Percentiles rank a stretch among this genome's conserved stretches.
Evolutionary conservation across 495 filamentous ascomycete species (phyloP).

Genomic region (Acidiella bohemica): DNA sequence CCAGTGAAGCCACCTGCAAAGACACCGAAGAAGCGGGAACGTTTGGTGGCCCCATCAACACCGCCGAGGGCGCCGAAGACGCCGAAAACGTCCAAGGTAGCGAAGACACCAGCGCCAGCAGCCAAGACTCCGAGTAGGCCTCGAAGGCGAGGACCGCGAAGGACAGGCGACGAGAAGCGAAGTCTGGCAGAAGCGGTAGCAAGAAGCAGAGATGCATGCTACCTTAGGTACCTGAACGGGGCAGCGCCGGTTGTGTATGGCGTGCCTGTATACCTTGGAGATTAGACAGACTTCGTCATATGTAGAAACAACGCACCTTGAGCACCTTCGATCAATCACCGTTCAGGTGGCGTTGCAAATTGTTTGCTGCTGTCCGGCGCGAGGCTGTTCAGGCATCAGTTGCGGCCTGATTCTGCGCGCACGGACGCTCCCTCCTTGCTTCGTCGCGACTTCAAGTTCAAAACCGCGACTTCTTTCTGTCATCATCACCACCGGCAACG

Average conservation of each 20-base stretch:
- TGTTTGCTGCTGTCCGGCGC: too few relatives aligned
- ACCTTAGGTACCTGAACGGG: slow-evolving; percentile 80
- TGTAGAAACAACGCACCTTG: too few relatives aligned
- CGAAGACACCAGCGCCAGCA: slow-evolving; percentile 9
- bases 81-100: slow-evolving; percentile 9
- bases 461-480: too few relatives aligned
- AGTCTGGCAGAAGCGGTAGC: slow-evolving; percentile 69
- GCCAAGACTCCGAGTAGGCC: slow-evolving; percentile 16
- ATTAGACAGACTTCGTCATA: neutral
- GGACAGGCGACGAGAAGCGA: slow-evolving; percentile 4
- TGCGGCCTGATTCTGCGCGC: too few relatives aligned
- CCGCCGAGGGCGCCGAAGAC: slow-evolving; percentile 12
- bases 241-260: slow-evolving; percentile 91
- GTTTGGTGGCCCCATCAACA: slow-evolving; percentile 8
- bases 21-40: slow-evolving; percentile 16
- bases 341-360: too few relatives aligned
- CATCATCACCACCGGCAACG: too few relatives aligned
- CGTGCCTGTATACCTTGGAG: slow-evolving; percentile 67
- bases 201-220: slow-evolving; percentile 56
- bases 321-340: too few relatives aligned
- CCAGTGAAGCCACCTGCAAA: slow-evolving; percentile 16
- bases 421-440: too few relatives aligned
- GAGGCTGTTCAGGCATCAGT: too few relatives aligned
- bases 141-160: slow-evolving; percentile 11
- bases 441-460: too few relatives aligned